These are phyloP conservation scores for Pythium vanterpoolii DNA, from an alignment of 352 stramenopile species.

Conservation along the genomic window DNA sequence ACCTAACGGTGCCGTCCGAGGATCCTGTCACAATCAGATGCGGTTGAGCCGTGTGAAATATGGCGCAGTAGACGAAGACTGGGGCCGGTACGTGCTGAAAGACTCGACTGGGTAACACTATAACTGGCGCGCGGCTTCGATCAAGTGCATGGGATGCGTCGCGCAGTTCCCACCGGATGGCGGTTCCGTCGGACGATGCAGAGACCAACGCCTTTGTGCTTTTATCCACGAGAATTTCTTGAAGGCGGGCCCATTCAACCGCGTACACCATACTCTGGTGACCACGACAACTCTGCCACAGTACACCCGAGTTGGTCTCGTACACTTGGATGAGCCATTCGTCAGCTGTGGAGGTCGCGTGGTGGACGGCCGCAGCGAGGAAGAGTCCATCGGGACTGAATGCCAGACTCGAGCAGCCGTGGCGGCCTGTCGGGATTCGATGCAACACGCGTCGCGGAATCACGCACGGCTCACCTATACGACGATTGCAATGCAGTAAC, in stretches of 20 bases:
- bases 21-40: conserved; percentile 43
- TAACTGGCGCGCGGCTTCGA: not conserved
- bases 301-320: conserved; percentile 33
- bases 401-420: conserved; percentile 49
- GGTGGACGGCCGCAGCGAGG: conserved; percentile 41
- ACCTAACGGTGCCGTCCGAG: conserved; percentile 49
- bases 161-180: conserved; percentile 37
- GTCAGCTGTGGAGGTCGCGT: conserved; percentile 10
- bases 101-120: conserved; percentile 18
- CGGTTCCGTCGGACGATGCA: conserved; percentile 57
- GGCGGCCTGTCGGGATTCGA: conserved; percentile 47
- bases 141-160: not conserved
- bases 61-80: conserved; percentile 62
- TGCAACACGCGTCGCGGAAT: conserved; percentile 54
- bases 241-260: conserved; percentile 51
- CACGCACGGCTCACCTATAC: conserved; percentile 41
- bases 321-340: conserved; percentile 41
- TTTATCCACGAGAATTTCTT: not conserved
- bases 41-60: conserved; percentile 36
- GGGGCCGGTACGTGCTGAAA: conserved; percentile 57
- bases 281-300: conserved; percentile 36
- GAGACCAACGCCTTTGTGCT: conserved; percentile 34
- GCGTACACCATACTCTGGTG: conserved; percentile 60
- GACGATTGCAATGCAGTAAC: conserved; percentile 32
- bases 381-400: conserved; percentile 62